Evolutionary conservation across 2,329 filamentous ascomycete species (phyloP).

Genomic region (Fusarium euwallaceae): DNA sequence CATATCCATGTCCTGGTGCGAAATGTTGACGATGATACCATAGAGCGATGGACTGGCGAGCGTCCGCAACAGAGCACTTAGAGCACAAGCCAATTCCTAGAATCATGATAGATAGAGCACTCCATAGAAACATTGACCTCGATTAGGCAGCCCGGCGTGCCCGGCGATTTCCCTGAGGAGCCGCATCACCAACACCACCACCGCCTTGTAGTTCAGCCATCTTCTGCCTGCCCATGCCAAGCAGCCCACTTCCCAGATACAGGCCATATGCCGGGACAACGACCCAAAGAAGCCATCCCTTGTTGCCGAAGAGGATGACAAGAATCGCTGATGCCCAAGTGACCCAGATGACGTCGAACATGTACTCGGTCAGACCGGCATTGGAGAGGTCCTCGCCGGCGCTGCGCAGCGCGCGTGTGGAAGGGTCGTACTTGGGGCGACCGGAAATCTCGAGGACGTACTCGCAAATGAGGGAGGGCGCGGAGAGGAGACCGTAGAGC

Average conservation of each 20-base stretch:
- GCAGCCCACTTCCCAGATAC: slow-evolving; percentile 66
- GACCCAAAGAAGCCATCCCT: slow-evolving; percentile 72
- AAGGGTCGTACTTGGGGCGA: slow-evolving; percentile 78
- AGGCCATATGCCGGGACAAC: slow-evolving; percentile 68
- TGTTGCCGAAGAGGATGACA: slow-evolving; percentile 85
- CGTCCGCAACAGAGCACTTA: slow-evolving; percentile 54
- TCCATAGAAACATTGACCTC: slow-evolving; percentile 12
- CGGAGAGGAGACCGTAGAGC: slow-evolving; percentile 78
- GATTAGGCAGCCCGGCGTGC: slow-evolving; percentile 66
- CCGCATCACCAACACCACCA: slow-evolving; percentile 50
- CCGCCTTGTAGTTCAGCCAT: slow-evolving; percentile 63
- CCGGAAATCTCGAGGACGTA: slow-evolving; percentile 88
- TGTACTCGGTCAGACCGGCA: slow-evolving; percentile 92
- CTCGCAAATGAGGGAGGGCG: slow-evolving; percentile 83
- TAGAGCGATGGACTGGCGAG: slow-evolving; percentile 67
- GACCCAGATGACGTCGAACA: slow-evolving; percentile 98
- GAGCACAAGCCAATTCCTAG: slow-evolving; percentile 10
- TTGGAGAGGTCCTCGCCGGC: slow-evolving; percentile 91
- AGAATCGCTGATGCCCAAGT: slow-evolving; percentile 83
- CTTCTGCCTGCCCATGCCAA: slow-evolving; percentile 66
- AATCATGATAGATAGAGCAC: slow-evolving; percentile 12
- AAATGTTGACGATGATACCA: slow-evolving; percentile 63
- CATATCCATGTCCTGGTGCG: slow-evolving; percentile 85
- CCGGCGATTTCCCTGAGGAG: slow-evolving; percentile 63
- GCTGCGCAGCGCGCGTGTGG: slow-evolving; percentile 75